phyloP scores from a whole-genome alignment of 768 basidiomycete genomes.

The Boletellus sp. region DNA sequence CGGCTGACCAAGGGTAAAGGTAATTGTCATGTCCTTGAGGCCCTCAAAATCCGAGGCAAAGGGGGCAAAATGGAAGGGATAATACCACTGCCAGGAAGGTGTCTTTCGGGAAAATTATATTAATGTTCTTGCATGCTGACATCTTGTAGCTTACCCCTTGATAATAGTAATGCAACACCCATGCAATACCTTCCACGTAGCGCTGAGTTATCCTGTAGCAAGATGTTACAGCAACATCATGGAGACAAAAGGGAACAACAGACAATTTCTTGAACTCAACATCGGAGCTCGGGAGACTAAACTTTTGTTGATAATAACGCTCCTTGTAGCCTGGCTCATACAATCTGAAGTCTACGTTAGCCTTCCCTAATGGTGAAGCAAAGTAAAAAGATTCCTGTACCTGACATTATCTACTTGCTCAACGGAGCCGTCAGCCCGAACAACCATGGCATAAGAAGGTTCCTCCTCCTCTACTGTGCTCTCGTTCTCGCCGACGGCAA shows the following conservation, averaged over 20 bases:
- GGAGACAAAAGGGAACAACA: constrained; percentile 23
- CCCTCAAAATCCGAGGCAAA: constrained; percentile 93
- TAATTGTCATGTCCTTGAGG: constrained; percentile 71
- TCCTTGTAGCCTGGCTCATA: constrained; percentile 97
- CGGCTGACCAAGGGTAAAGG: constrained; percentile 76
- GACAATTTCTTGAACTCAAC: constrained; percentile 70
- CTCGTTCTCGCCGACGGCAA: constrained; percentile 35
- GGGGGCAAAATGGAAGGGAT: constrained; percentile 97
- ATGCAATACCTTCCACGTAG: constrained; percentile 93
- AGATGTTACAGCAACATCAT: constrained; percentile 5
- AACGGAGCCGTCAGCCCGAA: constrained; percentile 89
- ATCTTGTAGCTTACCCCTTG: constrained; percentile 70
- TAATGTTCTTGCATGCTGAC: constrained; percentile 4
- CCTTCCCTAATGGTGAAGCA: not conserved
- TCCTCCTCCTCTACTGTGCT: constrained; percentile 48
- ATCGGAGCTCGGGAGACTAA: constrained; percentile 71
- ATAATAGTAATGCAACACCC: constrained; percentile 98
- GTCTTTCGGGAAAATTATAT: constrained; percentile 44
- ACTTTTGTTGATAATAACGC: constrained; percentile 93
- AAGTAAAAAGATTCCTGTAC: constrained; percentile 44
- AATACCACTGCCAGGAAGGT: constrained; percentile 98
- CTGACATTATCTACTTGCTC: constrained; percentile 92
- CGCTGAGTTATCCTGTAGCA: constrained; percentile 60
- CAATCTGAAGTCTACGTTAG: constrained; percentile 47
- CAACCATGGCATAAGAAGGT: constrained; percentile 57